Base-by-base conservation (phyloP, 2,329 filamentous ascomycete genomes). In the Hymenoscyphus albidus region DNA sequence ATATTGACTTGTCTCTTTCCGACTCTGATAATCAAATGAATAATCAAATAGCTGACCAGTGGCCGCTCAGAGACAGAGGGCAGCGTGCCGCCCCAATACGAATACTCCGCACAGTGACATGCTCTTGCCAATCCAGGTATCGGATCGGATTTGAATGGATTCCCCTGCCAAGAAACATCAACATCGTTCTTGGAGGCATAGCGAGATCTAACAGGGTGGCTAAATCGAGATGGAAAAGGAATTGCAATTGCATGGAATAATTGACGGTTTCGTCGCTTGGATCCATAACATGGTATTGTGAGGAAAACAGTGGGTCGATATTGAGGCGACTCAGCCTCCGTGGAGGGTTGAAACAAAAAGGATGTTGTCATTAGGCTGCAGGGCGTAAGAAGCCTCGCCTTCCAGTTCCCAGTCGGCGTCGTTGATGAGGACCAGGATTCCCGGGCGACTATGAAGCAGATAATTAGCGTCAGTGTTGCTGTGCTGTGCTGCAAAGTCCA, bases 341-440 rank as follows among this genome's bases (percentile, higher is more conserved):
- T 99, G 95, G 67, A 99, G 82, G 18, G 95, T 99, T 67, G 93
- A 97, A 67, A 99, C 93, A 79, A 99, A 99, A 70, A 98, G 82
- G 71, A 99, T 91, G 75, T 91, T 94, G 80, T 99, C 95, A 65
- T 88, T 85, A 67, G 82, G 78, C 78, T 94, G 88, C 64, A 99
- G 79, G 78, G 93, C 88, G 75, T 98, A 98, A 70, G 87, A 84
- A 75, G 95, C 93, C 78, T 98, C 94, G 18, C 93, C 95, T 78
- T 98, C 95, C 13, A 99, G 85, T 77, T 98, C 95, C 95, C 95
- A 99, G 77, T 99, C 95, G 32, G 93, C 92, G 72, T 99, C 95
- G 76, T 99, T 99, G 77, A 99, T 96, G 64, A 99, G 83, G 35
- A 97, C 94, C 55, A 99, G 85, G 76, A 99, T 97, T 2, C 95